phyloP scores from a whole-genome alignment of 2,329 filamentous ascomycete species.

The Neofusicoccum umdonicola region DNA sequence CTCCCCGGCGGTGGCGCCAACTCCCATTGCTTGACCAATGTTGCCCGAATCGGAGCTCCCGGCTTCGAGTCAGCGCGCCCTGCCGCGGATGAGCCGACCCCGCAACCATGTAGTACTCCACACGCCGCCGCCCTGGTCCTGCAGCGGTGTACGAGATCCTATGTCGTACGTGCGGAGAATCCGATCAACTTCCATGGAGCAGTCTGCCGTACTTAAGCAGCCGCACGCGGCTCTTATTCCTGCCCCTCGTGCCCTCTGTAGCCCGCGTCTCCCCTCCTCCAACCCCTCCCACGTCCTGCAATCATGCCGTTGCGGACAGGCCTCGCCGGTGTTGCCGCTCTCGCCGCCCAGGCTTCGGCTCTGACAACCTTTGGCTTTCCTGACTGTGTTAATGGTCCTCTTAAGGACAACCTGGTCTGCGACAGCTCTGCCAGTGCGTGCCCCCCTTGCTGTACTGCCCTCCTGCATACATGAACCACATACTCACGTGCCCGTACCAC shows the following conservation, averaged over 20 bases:
- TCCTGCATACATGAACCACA: not conserved
- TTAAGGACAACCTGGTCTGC: slow-evolving; percentile 53
- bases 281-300: slow-evolving; percentile 37
- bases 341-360: slow-evolving; percentile 2
- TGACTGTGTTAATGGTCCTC: slow-evolving; percentile 51
- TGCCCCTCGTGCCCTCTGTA: slow-evolving; percentile 14
- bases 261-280: slow-evolving; percentile 8
- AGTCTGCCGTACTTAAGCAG: not conserved
- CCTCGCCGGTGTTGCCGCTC: not conserved
- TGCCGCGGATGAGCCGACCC: slow-evolving; percentile 6
- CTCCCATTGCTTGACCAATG: too few species aligned
- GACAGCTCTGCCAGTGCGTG: slow-evolving; percentile 40
- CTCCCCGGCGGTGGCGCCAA: too few species aligned
- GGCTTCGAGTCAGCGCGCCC: not conserved
- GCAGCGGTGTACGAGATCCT: not conserved
- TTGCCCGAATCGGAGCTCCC: not conserved
- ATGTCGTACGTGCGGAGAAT: slow-evolving; percentile 5
- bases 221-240: slow-evolving; percentile 29
- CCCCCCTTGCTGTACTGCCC: not conserved
- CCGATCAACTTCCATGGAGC: not conserved
- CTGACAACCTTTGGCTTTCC: slow-evolving; percentile 39
- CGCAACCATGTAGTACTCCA: not conserved
- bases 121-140: not conserved
- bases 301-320: slow-evolving; percentile 7
- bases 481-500: not conserved